phyloP scores from a whole-genome alignment of 1,284 basidiomycete species.

The Meira miltonrushii region DNA sequence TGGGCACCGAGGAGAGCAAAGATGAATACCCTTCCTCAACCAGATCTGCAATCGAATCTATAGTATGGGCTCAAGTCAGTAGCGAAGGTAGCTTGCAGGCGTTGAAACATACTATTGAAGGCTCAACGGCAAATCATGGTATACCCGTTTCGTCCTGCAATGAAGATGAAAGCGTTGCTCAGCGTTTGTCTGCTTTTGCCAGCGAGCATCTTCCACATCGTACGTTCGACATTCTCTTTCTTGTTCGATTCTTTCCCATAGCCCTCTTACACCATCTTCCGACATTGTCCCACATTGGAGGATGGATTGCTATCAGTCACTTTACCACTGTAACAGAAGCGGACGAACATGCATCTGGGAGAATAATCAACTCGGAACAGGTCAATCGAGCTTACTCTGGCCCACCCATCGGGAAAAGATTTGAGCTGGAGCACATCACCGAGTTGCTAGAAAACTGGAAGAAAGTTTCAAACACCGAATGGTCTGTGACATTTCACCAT shows the following conservation, averaged over 20 bases:
- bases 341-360: background rate
- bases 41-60: background rate
- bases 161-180: background rate
- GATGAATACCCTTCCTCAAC: no score
- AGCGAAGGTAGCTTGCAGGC: background rate
- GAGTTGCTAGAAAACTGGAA: no score
- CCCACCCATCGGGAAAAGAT: no score
- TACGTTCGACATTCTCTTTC: conserved; percentile 5
- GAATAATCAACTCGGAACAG: no score
- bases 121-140: background rate
- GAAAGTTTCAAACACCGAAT: no score
- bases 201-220: background rate
- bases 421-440: no score
- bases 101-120: background rate
- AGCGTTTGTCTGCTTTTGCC: background rate
- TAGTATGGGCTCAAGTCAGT: conserved; percentile 6
- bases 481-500: no score
- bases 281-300: background rate
- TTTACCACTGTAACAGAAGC: background rate
- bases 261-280: background rate
- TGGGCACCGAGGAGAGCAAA: background rate
- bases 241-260: conserved; percentile 4
- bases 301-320: conserved; percentile 2
- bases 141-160: background rate
- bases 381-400: no score